Evolutionary conservation across 371 early-diverging fungal species (phyloP).

Genomic region (Mucor mucedo): DNA sequence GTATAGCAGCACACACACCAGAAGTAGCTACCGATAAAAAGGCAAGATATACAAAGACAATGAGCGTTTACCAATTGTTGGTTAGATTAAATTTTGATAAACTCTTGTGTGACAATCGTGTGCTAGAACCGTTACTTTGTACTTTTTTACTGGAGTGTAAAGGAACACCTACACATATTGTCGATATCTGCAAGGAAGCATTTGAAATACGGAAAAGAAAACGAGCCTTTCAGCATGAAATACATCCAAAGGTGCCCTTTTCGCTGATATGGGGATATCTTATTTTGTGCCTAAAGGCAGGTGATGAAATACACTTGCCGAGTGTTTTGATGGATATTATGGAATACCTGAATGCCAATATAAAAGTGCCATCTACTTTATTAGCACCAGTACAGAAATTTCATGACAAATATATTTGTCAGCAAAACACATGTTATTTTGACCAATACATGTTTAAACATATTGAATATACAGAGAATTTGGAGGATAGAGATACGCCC

Average conservation of each 20-base stretch:
- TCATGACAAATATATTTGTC: constrained; percentile 33
- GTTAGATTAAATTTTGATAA: constrained; percentile 24
- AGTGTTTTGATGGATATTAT: constrained; percentile 16
- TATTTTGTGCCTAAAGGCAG: constrained; percentile 34
- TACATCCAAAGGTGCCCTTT: background rate
- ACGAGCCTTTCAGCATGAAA: background rate
- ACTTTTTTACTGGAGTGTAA: constrained; percentile 37
- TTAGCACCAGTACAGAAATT: constrained; percentile 40
- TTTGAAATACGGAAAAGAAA: constrained; percentile 39
- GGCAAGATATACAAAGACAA: constrained; percentile 36
- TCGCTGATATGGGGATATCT: constrained; percentile 41
- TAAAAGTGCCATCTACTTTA: constrained; percentile 30
- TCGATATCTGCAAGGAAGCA: constrained; percentile 30
- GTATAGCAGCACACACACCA: constrained; percentile 34
- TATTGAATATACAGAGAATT: constrained; percentile 31
- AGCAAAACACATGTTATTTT: constrained; percentile 37
- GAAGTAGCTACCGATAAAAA: constrained; percentile 24
- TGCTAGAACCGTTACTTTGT: constrained; percentile 41
- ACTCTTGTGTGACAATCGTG: constrained; percentile 40
- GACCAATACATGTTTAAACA: constrained; percentile 34
- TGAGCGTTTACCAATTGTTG: constrained; percentile 37
- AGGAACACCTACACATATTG: constrained; percentile 24
- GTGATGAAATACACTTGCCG: constrained; percentile 27
- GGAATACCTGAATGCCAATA: background rate
- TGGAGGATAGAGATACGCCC: background rate